A percentile compares a stretch with the other conserved stretches of the same genome.
These are phyloP conservation scores for Elongisporangium senticosum DNA, from an alignment of 352 stramenopile genomes.

Conservation along the genomic window DNA sequence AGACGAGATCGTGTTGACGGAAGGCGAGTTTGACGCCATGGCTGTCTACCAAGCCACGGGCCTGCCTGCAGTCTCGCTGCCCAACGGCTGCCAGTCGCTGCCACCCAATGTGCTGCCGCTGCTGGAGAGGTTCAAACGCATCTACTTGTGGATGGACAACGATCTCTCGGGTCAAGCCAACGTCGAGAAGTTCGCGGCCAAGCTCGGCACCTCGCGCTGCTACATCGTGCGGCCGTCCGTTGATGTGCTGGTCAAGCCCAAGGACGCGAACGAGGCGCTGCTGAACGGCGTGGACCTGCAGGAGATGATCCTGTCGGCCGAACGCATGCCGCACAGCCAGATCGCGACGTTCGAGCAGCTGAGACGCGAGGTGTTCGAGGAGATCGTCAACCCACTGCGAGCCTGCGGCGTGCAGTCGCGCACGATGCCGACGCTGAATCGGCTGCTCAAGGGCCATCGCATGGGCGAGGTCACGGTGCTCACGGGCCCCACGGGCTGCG, in stretches of 20 bases:
- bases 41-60: conserved; percentile 96
- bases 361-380: conserved; percentile 89
- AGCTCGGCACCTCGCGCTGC: conserved; percentile 89
- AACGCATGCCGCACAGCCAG: conserved; percentile 88
- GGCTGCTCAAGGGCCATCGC: conserved; percentile 95
- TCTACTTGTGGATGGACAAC: conserved; percentile 99
- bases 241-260: conserved; percentile 55
- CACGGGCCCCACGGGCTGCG: conserved; percentile 95
- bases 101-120: conserved; percentile 93
- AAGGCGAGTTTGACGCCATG: conserved; percentile 97
- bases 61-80: conserved; percentile 90
- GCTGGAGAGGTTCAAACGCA: conserved; percentile 95
- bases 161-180: conserved; percentile 93
- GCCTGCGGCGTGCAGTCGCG: conserved; percentile 90
- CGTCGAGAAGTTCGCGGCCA: conserved; percentile 95
- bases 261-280: conserved; percentile 99
- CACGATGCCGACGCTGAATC: conserved; percentile 93
- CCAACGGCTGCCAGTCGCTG: conserved; percentile 96
- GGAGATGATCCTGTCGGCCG: conserved; percentile 75
- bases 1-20: conserved; percentile 94
- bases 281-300: conserved; percentile 85
- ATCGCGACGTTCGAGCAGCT: conserved; percentile 94
- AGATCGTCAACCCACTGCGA: conserved; percentile 93
- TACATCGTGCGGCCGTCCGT: conserved; percentile 86
- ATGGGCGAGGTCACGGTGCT: conserved; percentile 98